Evolutionary conservation across 2,329 filamentous ascomycete genomes (phyloP).

Genomic region (Ceratocystis huliohia): DNA sequence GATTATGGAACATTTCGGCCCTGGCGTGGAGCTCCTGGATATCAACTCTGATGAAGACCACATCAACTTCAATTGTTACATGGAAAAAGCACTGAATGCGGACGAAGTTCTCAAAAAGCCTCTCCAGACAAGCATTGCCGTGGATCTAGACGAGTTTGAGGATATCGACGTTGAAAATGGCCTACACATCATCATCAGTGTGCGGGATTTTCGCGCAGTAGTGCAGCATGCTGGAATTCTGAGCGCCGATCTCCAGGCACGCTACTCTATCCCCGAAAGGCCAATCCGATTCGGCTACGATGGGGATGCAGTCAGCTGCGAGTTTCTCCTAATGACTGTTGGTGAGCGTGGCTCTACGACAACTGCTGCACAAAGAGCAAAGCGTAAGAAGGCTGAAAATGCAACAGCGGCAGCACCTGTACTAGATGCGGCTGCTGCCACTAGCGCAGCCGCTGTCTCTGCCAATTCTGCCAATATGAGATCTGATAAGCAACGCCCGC

Average conservation of each 20-base stretch:
- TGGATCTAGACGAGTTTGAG: slow-evolving; percentile 65
- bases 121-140: slow-evolving; percentile 63
- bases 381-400: slow-evolving; percentile 25
- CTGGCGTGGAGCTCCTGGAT: slow-evolving; percentile 68
- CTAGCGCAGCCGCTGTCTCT: slow-evolving; percentile 10
- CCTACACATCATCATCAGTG: slow-evolving; percentile 66
- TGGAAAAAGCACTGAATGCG: slow-evolving; percentile 61
- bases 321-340: slow-evolving; percentile 73
- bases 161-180: slow-evolving; percentile 61
- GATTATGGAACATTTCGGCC: slow-evolving; percentile 68
- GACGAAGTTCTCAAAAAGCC: slow-evolving; percentile 65
- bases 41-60: slow-evolving; percentile 62
- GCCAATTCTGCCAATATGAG: neutral
- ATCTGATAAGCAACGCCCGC: neutral
- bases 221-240: slow-evolving; percentile 61
- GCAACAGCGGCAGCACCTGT: slow-evolving; percentile 19
- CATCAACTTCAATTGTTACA: slow-evolving; percentile 69
- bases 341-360: slow-evolving; percentile 44
- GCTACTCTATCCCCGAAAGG: slow-evolving; percentile 57
- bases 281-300: slow-evolving; percentile 63
- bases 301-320: slow-evolving; percentile 54
- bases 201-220: slow-evolving; percentile 72
- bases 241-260: slow-evolving; percentile 51
- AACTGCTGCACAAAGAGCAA: slow-evolving; percentile 36
- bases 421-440: slow-evolving; percentile 25